Evolutionary conservation across 352 stramenopile genomes (phyloP), one percentile per base, ranked within the genome.

Genomic region (Phytophthora fragariae): DNA sequence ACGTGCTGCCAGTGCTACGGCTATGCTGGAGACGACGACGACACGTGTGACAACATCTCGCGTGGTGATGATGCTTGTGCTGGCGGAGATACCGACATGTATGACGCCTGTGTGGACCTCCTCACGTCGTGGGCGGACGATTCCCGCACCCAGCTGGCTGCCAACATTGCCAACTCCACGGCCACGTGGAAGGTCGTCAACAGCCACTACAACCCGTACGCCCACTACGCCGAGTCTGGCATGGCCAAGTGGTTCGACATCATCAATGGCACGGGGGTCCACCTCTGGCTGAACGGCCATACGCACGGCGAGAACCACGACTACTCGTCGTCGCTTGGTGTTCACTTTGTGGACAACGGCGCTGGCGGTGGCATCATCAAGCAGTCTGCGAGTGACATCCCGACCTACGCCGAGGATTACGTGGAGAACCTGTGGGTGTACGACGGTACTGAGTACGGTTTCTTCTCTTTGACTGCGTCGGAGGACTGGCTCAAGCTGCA

Each of bases 331-430:
- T 77, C 71, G 4, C 73, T 91, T n/a, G 76, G 76, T 17, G 86
- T 86, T 1, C 86, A 93, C 57, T 93, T 93, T 39, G 76, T 93
- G 2, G 86, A 92, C 62, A 93, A 93, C 31, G 86, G 86, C 14
- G 86, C 84, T 29, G 86, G 86, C 29, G 86, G 86, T 1, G 86
- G 86, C 68, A 93, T 93, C 66, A 82, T 91, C 69, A 91, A 84
- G 55, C 71, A 90, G 59, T 91, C 87, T 46, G 78, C 85, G 5
- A 88, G 82, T 52, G 85, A 83, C 46, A 91, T 92, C 44, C 83
- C 85, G 0, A 79, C 73, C 3, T 88, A 90, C 66, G 84, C 83
- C 1, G 61, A 73, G 49, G 60, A 73, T 50, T 83, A 85, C 14
- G 71, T 94, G 3, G 70, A 82, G 50, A 91, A 91, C 57, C 52